These are phyloP conservation scores for Ciborinia camelliae DNA, from an alignment of 2,329 filamentous ascomycete genomes.

Conservation along the genomic window DNA sequence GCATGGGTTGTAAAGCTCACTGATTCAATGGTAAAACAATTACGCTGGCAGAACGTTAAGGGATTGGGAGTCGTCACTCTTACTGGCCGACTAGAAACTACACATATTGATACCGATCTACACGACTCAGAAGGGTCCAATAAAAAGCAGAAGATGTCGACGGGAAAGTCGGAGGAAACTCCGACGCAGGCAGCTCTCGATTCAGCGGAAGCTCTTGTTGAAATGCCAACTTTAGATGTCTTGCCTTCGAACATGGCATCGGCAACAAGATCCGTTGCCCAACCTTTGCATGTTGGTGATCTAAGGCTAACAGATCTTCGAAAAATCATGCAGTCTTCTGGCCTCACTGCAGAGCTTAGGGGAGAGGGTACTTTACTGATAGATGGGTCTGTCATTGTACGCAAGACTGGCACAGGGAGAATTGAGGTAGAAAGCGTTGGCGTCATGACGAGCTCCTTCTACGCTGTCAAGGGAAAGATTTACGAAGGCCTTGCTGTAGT, in stretches of 20 bases:
- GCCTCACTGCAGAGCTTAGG: slow-evolving; percentile 86
- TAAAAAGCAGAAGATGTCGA: slow-evolving; percentile 44
- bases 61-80: slow-evolving; percentile 90
- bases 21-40: slow-evolving; percentile 75
- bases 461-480: slow-evolving; percentile 83
- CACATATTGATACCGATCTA: slow-evolving; percentile 42
- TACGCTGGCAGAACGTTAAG: slow-evolving; percentile 93
- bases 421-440: slow-evolving; percentile 84
- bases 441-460: slow-evolving; percentile 65
- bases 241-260: slow-evolving; percentile 61
- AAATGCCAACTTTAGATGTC: slow-evolving; percentile 43
- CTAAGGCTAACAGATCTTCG: slow-evolving; percentile 83
- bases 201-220: slow-evolving; percentile 20
- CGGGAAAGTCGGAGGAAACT: slow-evolving; percentile 43
- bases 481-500: slow-evolving; percentile 94
- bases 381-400: slow-evolving; percentile 81
- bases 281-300: slow-evolving; percentile 92
- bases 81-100: slow-evolving; percentile 65
- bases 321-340: slow-evolving; percentile 74
- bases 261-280: slow-evolving; percentile 71
- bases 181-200: slow-evolving; percentile 25
- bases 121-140: slow-evolving; percentile 41
- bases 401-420: slow-evolving; percentile 80
- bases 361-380: slow-evolving; percentile 90
- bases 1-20: slow-evolving; percentile 94